Evolutionary conservation across 1,284 basidiomycete species (phyloP), one percentile per base, ranked within the genome.

Genomic region (Marasmius fiardii): DNA sequence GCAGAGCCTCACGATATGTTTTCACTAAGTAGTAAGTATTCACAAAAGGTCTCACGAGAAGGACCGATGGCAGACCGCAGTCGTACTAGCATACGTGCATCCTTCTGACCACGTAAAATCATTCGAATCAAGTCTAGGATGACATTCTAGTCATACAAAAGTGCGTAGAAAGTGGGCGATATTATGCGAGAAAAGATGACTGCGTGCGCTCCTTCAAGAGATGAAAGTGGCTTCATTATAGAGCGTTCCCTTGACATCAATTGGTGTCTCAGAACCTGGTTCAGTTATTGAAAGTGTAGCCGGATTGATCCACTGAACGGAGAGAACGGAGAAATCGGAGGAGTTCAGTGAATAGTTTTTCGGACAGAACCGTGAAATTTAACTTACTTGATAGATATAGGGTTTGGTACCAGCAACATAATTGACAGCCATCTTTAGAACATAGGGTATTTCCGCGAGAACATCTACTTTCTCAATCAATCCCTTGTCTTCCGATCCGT

Each of bases 381-480:
- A 10, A 69, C 80, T 56, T 56, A 89, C 92, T 80, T 94, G 93
- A 69, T 96, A 96, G 65, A 96, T 91, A 69, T 88, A 96, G 1
- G 93, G 94, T 72, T 95, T 95, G 35, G 93, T 92, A 31, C 93
- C 91, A 35, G 93, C 89, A 31, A 93, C 92, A 64, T 94, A 95
- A 69, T 88, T 93, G 60, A 96, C 88, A 62, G 94, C 83, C 67
- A 92, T 85, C 75, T 93, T 92, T 65, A 96, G 74, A 57, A 97
- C 85, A 62, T 90, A 89, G 7, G 97, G 97, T 64, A 99, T 95
- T 76, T 99, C 95, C 3, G 91, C 94, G 16, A 99, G 81, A 1
- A 99, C 88, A 65, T 99, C 95, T 16, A 99, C 93, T 77, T 98
- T 98, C 73, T 98, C 95, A 47, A 99, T 84, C 67, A 99, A 74